phyloP scores from a whole-genome alignment of 163 green algal species.

The Volvox carteri region DNA sequence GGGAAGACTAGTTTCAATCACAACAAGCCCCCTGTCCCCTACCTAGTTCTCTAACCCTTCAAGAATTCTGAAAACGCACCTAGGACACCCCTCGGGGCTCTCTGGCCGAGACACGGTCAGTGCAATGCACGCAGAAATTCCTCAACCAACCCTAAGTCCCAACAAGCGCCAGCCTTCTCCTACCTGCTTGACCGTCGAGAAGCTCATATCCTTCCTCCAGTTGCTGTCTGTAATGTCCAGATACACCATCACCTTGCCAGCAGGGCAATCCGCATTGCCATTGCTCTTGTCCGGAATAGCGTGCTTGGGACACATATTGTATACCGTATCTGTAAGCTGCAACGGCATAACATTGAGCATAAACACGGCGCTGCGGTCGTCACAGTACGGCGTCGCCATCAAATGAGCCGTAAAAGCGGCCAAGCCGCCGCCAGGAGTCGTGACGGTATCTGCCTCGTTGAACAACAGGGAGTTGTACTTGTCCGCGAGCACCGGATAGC shows the following conservation, averaged over 20 bases:
- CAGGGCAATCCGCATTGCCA: constrained; percentile 49
- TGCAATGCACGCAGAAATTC: too few species aligned
- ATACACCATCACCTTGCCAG: constrained; percentile 42
- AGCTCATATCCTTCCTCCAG: constrained; percentile 24
- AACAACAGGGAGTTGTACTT: constrained; percentile 46
- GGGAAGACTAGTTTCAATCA: not conserved
- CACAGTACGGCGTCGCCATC: not conserved
- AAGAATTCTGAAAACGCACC: too few species aligned
- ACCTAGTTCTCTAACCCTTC: too few species aligned
- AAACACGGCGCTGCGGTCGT: constrained; percentile 37
- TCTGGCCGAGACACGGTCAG: too few species aligned
- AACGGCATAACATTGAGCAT: constrained; percentile 51
- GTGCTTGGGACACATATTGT: constrained; percentile 50
- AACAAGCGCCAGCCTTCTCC: too few species aligned
- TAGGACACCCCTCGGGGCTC: too few species aligned
- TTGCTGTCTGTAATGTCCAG: constrained; percentile 48
- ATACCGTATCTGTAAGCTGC: constrained; percentile 17
- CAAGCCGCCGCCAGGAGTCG: constrained; percentile 20
- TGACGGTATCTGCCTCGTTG: constrained; percentile 53
- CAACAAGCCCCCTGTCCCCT: too few species aligned
- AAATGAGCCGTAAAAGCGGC: not conserved
- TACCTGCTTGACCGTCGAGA: constrained; percentile 48
- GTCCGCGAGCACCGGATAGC: not conserved
- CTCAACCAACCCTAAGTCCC: too few species aligned
- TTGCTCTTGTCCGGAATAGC: constrained; percentile 41